phyloP scores from a whole-genome alignment of 495 filamentous ascomycete species.

The Lasiosphaeria miniovina region DNA sequence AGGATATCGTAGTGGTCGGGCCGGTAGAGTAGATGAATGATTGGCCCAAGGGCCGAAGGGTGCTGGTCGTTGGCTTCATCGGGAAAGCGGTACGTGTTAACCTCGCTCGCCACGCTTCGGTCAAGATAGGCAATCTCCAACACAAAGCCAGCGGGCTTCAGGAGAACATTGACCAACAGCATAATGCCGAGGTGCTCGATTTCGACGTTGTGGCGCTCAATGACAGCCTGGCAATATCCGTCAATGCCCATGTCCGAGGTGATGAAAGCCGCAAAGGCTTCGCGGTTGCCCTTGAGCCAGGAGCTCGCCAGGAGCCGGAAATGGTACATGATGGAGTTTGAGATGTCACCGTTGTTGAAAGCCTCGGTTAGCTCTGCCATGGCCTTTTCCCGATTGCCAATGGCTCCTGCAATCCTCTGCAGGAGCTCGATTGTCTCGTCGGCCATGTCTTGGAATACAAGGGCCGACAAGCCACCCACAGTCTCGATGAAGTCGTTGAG shows the following conservation, averaged over 20 bases:
- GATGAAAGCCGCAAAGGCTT: constrained; percentile 69
- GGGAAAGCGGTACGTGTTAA: constrained; percentile 72
- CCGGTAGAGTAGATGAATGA: constrained; percentile 55
- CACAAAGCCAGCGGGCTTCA: constrained; percentile 74
- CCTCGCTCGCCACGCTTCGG: constrained; percentile 73
- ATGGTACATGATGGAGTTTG: constrained; percentile 68
- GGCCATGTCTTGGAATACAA: constrained; percentile 79
- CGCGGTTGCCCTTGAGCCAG: constrained; percentile 74
- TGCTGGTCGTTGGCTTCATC: constrained; percentile 52
- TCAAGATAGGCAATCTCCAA: constrained; percentile 92
- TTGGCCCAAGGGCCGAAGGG: constrained; percentile 43
- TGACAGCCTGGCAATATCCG: constrained; percentile 63
- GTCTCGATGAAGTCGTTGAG: constrained; percentile 65
- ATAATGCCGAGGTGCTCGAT: constrained; percentile 85
- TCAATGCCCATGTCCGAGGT: constrained; percentile 53
- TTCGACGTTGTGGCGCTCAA: constrained; percentile 75
- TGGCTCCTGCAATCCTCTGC: constrained; percentile 52
- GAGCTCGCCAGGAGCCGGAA: constrained; percentile 76
- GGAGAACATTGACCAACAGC: constrained; percentile 71
- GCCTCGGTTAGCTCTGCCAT: constrained; percentile 59
- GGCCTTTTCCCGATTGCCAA: constrained; percentile 54
- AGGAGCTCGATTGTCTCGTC: constrained; percentile 70
- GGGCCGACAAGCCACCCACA: constrained; percentile 60
- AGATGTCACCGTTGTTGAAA: constrained; percentile 69
- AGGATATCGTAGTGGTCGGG: constrained; percentile 91